phyloP scores from a whole-genome alignment of 2,329 filamentous ascomycete species.

The Colletotrichum noveboracense region DNA sequence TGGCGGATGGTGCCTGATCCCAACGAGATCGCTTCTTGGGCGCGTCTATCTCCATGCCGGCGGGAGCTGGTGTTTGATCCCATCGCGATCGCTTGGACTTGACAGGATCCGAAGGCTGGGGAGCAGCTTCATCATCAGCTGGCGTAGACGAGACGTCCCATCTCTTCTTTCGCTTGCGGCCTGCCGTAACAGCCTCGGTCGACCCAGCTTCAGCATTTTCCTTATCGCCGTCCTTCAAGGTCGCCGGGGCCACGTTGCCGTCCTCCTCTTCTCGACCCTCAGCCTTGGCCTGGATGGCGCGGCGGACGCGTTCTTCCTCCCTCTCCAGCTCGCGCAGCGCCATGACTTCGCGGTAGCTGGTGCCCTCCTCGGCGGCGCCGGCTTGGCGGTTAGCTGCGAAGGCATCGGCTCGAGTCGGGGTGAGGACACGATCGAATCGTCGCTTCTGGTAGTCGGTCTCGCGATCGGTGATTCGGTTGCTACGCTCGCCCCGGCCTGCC shows the following conservation, averaged over 20 bases:
- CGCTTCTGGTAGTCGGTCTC: conserved; percentile 99
- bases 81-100: conserved; percentile 83
- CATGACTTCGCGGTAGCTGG: conserved; percentile 92
- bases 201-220: conserved; percentile 76
- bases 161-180: conserved; percentile 88
- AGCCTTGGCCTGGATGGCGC: conserved; percentile 77
- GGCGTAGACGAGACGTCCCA: conserved; percentile 82
- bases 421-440: conserved; percentile 85
- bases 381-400: conserved; percentile 79
- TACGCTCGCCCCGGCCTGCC: conserved; percentile 81
- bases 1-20: conserved; percentile 87
- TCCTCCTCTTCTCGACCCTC: conserved; percentile 65
- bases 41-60: conserved; percentile 57
- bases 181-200: conserved; percentile 65
- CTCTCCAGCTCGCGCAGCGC: conserved; percentile 86
- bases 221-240: conserved; percentile 75
- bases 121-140: conserved; percentile 52
- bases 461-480: conserved; percentile 87
- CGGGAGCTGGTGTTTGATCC: conserved; percentile 77
- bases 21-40: conserved; percentile 84
- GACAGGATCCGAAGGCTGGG: conserved; percentile 55
- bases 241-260: conserved; percentile 68
- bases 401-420: conserved; percentile 84
- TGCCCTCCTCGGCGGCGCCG: conserved; percentile 71
- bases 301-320: conserved; percentile 87